Base-by-base conservation (phyloP, 768 basidiomycete species). In the Naganishia onofrii region DNA sequence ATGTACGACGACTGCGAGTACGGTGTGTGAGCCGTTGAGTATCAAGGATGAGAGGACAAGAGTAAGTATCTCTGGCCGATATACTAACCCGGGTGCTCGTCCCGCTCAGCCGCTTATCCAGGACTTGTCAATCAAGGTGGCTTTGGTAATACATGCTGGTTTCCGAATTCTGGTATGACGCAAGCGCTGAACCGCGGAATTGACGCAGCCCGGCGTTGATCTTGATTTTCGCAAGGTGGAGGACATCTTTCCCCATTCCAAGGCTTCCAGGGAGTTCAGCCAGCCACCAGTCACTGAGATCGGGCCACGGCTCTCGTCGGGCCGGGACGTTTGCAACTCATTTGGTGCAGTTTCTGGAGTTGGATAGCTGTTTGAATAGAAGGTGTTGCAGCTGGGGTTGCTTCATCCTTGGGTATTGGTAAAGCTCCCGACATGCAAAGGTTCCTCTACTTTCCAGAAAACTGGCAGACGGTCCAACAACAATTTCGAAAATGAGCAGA, bases 81-180 rank as follows among this genome's bases (percentile, higher is more conserved):
- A 51, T 51, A 1, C 21, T 58, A 23, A n/a, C 34, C 34, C 57
- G 60, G 42, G 57, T 38, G 23, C 36, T 63, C 57, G 38, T 42
- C n/a, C 60, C 60, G 60, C 38, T 44, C 60, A 63, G n/a, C 60
- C 60, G 60, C 60, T 63, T 63, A 63, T 63, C 60, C 60, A 63
- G 29, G 19, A 26, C 1, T 44, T 15, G 28, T 28, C 38, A 63
- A 28, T 34, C 31, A 15, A 34, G 57, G 34, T 58, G 57, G 60
- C 60, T 63, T 58, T 63, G 42, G 60, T 63, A 63, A 63, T 44
- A 21, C 55, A 21, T 23, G 13, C 60, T 29, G 60, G 6, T 63
- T 63, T 63, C 60, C 60, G 60, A 63, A 63, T 63, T 63, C 60
- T 63, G 29, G 38, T n/a, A 63, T 63, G 60, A 63, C 60, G 60